These are phyloP conservation scores for Zizania latifolia DNA, from an alignment of 176 grass and related monocot genomes.

Conservation along the genomic window DNA sequence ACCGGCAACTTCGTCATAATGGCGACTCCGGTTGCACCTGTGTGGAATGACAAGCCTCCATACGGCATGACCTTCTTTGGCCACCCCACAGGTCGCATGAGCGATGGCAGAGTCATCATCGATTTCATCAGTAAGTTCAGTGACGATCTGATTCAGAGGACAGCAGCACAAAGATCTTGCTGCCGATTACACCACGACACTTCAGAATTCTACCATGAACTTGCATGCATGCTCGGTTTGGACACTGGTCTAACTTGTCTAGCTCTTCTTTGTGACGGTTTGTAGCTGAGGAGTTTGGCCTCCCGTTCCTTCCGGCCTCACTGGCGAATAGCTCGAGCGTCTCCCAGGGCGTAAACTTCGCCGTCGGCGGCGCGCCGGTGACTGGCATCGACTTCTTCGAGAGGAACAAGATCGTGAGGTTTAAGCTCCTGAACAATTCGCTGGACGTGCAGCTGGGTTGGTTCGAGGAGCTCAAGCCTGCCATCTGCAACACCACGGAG, in stretches of 20 bases:
- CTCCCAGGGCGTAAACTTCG: constrained; percentile 46
- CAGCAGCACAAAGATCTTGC: not conserved
- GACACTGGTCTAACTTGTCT: not conserved
- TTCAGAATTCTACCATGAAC: not conserved
- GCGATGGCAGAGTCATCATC: constrained; percentile 33
- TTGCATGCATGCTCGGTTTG: not conserved
- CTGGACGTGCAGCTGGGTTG: constrained; percentile 35
- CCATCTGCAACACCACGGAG: constrained; percentile 27
- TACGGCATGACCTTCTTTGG: constrained; percentile 50
- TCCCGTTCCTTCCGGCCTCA: constrained; percentile 35
- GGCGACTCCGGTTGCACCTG: not conserved
- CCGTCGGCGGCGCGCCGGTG: constrained; percentile 37
- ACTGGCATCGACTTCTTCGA: constrained; percentile 38
- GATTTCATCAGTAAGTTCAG: constrained; percentile 44
- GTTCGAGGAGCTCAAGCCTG: constrained; percentile 49
- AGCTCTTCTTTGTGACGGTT: not conserved
- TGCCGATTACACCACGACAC: not conserved
- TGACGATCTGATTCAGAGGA: not conserved
- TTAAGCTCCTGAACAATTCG: constrained; percentile 28
- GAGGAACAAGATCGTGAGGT: not conserved
- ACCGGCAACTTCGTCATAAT: constrained; percentile 46
- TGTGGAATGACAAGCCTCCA: constrained; percentile 27
- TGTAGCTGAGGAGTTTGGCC: constrained; percentile 35
- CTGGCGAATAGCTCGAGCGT: not conserved
- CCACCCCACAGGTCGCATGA: constrained; percentile 32